These are phyloP conservation scores for Phylloporus sp. DNA, from an alignment of 768 basidiomycete species.

Conservation along the genomic window DNA sequence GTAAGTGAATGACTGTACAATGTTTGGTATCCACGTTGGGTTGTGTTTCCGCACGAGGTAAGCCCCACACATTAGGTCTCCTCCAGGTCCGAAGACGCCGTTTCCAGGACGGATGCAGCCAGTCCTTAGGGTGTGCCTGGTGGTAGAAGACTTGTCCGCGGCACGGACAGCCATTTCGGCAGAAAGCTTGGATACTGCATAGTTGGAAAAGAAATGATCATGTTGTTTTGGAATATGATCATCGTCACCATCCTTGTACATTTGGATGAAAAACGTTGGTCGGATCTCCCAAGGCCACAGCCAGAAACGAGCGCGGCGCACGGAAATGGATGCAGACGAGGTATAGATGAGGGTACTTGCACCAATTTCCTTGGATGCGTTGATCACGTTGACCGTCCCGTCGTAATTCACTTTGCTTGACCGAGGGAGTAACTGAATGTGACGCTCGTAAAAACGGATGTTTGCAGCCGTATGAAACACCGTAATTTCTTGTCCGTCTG, in stretches of 20 bases:
- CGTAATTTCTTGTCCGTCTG: slow-evolving; percentile 40
- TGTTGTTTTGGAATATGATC: slow-evolving; percentile 47
- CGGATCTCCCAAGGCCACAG: slow-evolving; percentile 74
- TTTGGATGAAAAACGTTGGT: slow-evolving; percentile 57
- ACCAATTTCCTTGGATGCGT: slow-evolving; percentile 52
- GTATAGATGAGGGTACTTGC: slow-evolving; percentile 63
- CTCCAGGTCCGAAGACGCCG: slow-evolving; percentile 70
- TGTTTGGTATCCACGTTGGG: slow-evolving; percentile 57
- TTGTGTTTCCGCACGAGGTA: slow-evolving; percentile 59
- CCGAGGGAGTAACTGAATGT: slow-evolving; percentile 42
- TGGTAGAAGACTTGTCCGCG: slow-evolving; percentile 37
- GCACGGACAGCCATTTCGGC: slow-evolving; percentile 50
- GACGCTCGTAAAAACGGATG: slow-evolving; percentile 75
- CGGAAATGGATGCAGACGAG: slow-evolving; percentile 63
- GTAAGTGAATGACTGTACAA: slow-evolving; percentile 63
- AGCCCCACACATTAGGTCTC: slow-evolving; percentile 63
- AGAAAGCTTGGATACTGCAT: slow-evolving; percentile 59
- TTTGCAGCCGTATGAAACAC: slow-evolving; percentile 76
- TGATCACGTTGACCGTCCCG: slow-evolving; percentile 66
- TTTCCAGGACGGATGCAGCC: slow-evolving; percentile 79
- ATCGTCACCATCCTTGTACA: slow-evolving; percentile 66
- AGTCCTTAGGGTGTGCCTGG: slow-evolving; percentile 47
- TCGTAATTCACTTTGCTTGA: slow-evolving; percentile 62
- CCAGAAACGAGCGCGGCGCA: slow-evolving; percentile 57
- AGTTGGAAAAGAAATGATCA: slow-evolving; percentile 72